phyloP scores from a whole-genome alignment of 2,329 filamentous ascomycete genomes.

The Trichoderma pleuroti region DNA sequence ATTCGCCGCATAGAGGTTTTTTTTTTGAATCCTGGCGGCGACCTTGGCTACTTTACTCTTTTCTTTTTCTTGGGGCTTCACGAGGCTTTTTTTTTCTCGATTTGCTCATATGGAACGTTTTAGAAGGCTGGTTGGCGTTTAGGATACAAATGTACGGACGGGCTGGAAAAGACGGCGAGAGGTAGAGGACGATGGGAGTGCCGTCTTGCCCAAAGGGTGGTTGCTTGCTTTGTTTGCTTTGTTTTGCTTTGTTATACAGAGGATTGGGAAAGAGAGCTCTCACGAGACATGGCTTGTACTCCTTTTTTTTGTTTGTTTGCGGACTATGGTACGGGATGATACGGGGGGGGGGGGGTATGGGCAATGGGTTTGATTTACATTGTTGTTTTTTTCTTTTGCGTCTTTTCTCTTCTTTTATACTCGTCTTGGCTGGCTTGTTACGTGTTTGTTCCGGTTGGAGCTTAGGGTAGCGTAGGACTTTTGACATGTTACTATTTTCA shows the following conservation, averaged over 20 bases:
- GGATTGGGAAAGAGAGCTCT: constrained; percentile 17
- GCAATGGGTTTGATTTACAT: neutral
- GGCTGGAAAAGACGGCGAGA: neutral
- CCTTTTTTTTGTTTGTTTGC: constrained; percentile 11
- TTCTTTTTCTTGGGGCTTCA: neutral
- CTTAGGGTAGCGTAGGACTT: neutral
- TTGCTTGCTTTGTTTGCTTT: neutral
- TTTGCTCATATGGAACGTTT: neutral
- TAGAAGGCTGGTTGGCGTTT: constrained; percentile 11
- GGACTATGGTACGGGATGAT: neutral
- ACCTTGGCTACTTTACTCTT: neutral
- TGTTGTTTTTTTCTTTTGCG: neutral
- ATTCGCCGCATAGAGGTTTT: neutral
- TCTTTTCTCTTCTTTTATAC: neutral
- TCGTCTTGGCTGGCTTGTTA: neutral
- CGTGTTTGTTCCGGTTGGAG: neutral
- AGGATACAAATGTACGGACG: constrained; percentile 6
- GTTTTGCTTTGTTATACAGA: constrained; percentile 5
- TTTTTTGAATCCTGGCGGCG: neutral
- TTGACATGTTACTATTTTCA: neutral
- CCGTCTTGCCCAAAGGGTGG: neutral
- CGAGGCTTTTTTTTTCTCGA: neutral
- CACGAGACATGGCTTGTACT: constrained; percentile 19
- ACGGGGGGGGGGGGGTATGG: neutral
- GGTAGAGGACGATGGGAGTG: neutral